Base-by-base conservation (phyloP, 345 rosid genomes). In the Mercurialis annua region DNA sequence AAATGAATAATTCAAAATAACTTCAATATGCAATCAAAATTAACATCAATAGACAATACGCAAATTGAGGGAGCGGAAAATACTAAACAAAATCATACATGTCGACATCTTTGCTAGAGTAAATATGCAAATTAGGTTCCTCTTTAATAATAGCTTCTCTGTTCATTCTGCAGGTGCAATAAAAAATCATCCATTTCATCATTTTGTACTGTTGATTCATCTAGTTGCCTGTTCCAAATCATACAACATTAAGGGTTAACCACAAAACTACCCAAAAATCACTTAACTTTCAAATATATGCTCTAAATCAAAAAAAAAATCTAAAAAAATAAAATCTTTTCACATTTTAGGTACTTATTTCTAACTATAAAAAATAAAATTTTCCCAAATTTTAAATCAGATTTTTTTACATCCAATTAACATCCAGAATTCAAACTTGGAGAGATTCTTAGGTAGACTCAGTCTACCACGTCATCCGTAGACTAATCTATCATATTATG, bases 151-250 rank as follows among this genome's bases (percentile, higher is more conserved):
- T 30, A 0, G 87, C 81, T 65, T 87, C 87, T 84, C 84, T 80
- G 92, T 71, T 89, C 87, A 70, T 85, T 85, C 76, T 94, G 99
- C 30, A 91, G 78, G 82, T 91, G 88, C 67, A 86, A 59, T 44
- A 87, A 64, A 77, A 94, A 89, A 62, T 93, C 99, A 49, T 89
- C 92, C 90, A 94, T 86, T 47, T 94, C 96, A 49, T 63, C 90
- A 69, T 86, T 76, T 62, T 65, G 81, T 18, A 86, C 92, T 0
- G 75, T 81, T 24, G 92, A 56, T 65, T 76, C 97, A 79, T 76
- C 42, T 27, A 87, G 64, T 54, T 73, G 92, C 79, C 98, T 91
- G 84, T 58, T 62, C 53, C 61, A 51, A 70, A 66, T 24, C 27
- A 70, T 33, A 14, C 42, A 64, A 20, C 56, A 23, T 53, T n/a